Percentiles rank a stretch among this genome's conserved stretches.
Evolutionary conservation across 257 asterid genomes (phyloP).

Genomic region (Petrea volubilis): DNA sequence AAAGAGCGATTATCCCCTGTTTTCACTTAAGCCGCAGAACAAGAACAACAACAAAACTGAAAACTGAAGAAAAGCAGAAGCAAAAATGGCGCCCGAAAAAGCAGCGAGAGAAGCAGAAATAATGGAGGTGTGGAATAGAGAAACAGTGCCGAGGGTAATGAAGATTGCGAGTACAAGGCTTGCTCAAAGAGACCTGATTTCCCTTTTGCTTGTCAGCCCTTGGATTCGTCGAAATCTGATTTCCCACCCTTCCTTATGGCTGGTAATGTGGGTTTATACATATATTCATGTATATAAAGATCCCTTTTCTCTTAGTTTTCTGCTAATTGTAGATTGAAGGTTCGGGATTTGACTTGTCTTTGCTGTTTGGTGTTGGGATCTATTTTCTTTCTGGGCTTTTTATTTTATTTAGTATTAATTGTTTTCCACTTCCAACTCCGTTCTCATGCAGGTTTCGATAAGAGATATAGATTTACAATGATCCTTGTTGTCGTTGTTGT

Average conservation of each 20-base stretch:
- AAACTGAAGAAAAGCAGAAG: not conserved
- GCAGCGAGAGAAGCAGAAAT: conserved; percentile 10
- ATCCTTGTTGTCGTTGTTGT: too few relatives aligned
- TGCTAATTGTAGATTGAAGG: not conserved
- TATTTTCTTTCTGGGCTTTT: not conserved
- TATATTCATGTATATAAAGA: not conserved
- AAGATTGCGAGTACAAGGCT: conserved; percentile 74
- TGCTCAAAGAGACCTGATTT: conserved; percentile 65
- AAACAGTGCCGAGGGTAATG: conserved; percentile 78
- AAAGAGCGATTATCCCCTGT: not conserved
- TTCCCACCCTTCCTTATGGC: conserved; percentile 81
- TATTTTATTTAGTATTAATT: too few relatives aligned
- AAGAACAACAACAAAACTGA: not conserved
- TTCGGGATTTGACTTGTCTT: not conserved
- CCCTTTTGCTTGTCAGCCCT: conserved; percentile 72
- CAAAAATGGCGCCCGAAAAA: conserved; percentile 18
- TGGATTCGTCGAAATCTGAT: conserved; percentile 59
- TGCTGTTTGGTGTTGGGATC: not conserved
- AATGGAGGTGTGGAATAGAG: conserved; percentile 61
- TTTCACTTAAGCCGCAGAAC: conserved; percentile 9
- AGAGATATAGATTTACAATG: too few relatives aligned
- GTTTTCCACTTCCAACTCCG: too few relatives aligned
- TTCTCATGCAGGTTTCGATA: too few relatives aligned
- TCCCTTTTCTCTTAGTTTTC: not conserved
- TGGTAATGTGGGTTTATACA: conserved; percentile 38